Evolutionary conservation across 495 filamentous ascomycete species (phyloP), one percentile per base, ranked within the genome.

Genomic region (Aspergillus funiculosus): DNA sequence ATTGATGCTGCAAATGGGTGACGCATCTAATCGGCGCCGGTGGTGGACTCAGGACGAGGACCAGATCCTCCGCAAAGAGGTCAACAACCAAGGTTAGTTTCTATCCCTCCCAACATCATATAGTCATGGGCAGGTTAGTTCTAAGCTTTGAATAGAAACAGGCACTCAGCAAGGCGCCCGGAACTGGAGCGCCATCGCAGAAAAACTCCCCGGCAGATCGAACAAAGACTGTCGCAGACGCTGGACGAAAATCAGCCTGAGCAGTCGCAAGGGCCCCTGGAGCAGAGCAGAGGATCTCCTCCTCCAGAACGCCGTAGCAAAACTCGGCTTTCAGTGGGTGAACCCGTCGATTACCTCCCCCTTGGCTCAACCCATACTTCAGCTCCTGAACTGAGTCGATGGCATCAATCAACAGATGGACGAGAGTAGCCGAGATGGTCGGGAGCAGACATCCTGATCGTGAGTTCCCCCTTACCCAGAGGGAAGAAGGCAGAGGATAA

Each of bases 171-270:
- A 38, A 22, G 22, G 46, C 6, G 25, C 40, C 0, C 14, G 19
- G 4, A 44, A 39, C 32, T 51, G 50, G 50, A 47, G 39, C 25
- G 38, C 37, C 1, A 52, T 52, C 14, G 28, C 46, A n/a, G 24
- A 28, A 22, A 27, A 15, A 21, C 42, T 59, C 2, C 46, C 35
- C 14, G 56, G 58, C 7, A 42, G 58, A 8, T 51, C 46, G 13
- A 61, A 61, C 29, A 61, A 61, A 39, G 58, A 61, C 37, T 61
- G 58, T 26, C 56, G 58, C 37, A 58, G 57, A 21, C 48, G 58
- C 31, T 61, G 58, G 58, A 39, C 35, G 10, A 51, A 51, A 30
- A 32, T 51, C n/a, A 26, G 37, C 10, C 18, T 27, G 8, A 42
- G 36, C 24, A 46, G 36, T 9, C 42, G 42, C 3, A 59, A 60